A percentile compares a stretch with the other conserved stretches of the same genome.
Conservation (phyloP, 2,329 filamentous ascomycete species). For the Didymella pinodella region DNA sequence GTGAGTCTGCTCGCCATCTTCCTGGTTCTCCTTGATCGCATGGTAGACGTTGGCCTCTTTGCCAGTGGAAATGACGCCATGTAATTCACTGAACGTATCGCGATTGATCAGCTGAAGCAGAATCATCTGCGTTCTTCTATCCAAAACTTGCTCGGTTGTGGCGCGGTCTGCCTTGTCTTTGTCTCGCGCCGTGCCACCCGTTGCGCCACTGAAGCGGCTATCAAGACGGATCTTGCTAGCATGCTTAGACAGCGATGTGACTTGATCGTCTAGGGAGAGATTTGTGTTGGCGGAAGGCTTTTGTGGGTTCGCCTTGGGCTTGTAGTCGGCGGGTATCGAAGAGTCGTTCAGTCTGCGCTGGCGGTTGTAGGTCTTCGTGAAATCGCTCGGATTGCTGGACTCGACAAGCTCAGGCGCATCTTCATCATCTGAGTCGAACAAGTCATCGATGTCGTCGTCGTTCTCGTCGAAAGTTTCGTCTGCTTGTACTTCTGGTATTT, state of each 20-base stretch:
- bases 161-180: constrained; percentile 93
- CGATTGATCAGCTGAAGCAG: constrained; percentile 95
- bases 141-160: constrained; percentile 92
- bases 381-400: constrained; percentile 68
- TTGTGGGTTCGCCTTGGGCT: constrained; percentile 75
- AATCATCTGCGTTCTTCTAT: constrained; percentile 94
- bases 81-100: constrained; percentile 85
- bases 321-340: constrained; percentile 58
- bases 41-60: constrained; percentile 99
- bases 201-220: constrained; percentile 61
- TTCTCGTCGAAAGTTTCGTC: constrained; percentile 48
- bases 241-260: constrained; percentile 83
- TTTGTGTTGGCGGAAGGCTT: constrained; percentile 77
- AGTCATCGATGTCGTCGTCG: constrained; percentile 70
- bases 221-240: constrained; percentile 86
- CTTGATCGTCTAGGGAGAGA: constrained; percentile 84
- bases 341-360: constrained; percentile 72
- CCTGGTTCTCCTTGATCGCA: constrained; percentile 70
- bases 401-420: constrained; percentile 64
- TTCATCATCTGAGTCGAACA: constrained; percentile 66
- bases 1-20: constrained; percentile 63
- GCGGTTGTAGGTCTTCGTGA: constrained; percentile 88
- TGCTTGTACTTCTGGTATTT: constrained; percentile 14
- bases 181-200: constrained; percentile 58
- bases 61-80: constrained; percentile 93